phyloP scores from a whole-genome alignment of 2,329 filamentous ascomycete genomes.

The Ascochyta lentis region DNA sequence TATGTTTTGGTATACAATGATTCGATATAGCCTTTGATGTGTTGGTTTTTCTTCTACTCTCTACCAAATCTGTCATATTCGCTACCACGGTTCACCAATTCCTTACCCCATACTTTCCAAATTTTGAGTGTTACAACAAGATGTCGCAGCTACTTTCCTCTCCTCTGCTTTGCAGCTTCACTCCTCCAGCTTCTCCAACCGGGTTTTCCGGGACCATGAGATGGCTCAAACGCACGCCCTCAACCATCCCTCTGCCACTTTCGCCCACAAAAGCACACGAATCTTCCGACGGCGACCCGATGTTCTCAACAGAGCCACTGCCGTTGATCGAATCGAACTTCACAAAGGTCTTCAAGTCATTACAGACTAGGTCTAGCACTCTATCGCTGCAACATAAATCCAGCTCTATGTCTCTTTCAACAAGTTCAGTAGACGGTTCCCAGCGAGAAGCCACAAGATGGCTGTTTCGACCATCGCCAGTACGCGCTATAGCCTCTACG shows the following conservation, averaged over 20 bases:
- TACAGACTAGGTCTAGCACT: background rate
- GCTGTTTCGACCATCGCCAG: background rate
- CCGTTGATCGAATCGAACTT: background rate
- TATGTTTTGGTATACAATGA: background rate
- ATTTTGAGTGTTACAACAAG: background rate
- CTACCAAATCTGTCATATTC: background rate
- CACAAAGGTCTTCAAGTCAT: background rate
- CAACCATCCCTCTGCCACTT: constrained; percentile 1
- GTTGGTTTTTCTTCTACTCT: background rate
- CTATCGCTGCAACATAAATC: background rate
- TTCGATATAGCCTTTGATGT: background rate
- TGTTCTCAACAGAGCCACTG: background rate
- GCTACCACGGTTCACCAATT: background rate
- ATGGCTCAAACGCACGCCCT: constrained; percentile 2
- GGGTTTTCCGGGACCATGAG: background rate
- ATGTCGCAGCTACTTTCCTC: constrained; percentile 1
- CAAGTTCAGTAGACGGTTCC: background rate
- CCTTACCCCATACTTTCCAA: background rate
- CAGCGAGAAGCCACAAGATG: constrained; percentile 1
- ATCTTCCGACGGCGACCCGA: background rate
- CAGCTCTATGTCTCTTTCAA: background rate
- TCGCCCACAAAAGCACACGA: constrained; percentile 1
- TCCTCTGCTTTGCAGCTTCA: background rate
- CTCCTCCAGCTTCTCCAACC: background rate
- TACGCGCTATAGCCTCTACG: background rate